Evolutionary conservation across 2,329 filamentous ascomycete genomes (phyloP).

Genomic region (Colletotrichum echinochloae): DNA sequence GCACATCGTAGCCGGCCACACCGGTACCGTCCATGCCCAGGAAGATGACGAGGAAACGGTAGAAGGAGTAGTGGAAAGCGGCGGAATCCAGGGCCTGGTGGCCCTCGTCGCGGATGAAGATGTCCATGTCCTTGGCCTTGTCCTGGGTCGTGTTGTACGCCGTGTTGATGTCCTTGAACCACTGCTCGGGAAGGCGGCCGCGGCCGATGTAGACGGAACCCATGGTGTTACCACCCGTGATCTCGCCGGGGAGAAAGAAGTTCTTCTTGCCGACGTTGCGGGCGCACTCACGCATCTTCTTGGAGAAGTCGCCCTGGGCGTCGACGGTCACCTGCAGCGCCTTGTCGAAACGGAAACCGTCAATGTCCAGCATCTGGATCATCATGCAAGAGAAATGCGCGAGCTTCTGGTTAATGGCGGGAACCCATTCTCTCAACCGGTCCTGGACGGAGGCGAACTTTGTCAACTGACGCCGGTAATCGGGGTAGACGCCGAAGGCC

Average conservation of each 20-base stretch:
- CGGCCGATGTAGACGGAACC: conserved; percentile 71
- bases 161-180: conserved; percentile 41
- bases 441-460: conserved; percentile 77
- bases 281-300: conserved; percentile 69
- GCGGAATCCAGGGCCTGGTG: conserved; percentile 59
- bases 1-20: conserved; percentile 48
- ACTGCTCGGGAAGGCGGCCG: conserved; percentile 59
- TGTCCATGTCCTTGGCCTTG: conserved; percentile 38
- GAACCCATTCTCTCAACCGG: conserved; percentile 72
- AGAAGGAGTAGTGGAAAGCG: conserved; percentile 55
- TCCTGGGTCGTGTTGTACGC: conserved; percentile 41
- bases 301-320: conserved; percentile 68
- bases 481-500: conserved; percentile 72
- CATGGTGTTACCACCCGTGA: conserved; percentile 72
- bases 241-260: conserved; percentile 74
- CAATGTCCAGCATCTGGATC: conserved; percentile 71
- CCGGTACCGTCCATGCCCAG: conserved; percentile 50
- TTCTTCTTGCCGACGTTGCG: conserved; percentile 67
- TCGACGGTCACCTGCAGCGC: conserved; percentile 74
- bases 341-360: conserved; percentile 76
- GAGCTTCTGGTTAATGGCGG: conserved; percentile 67
- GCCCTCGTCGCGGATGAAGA: conserved; percentile 68
- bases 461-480: conserved; percentile 72
- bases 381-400: conserved; percentile 73
- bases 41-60: conserved; percentile 48